phyloP scores from a whole-genome alignment of 2,329 filamentous ascomycete genomes.

The Emmonsiellopsis sp. region DNA sequence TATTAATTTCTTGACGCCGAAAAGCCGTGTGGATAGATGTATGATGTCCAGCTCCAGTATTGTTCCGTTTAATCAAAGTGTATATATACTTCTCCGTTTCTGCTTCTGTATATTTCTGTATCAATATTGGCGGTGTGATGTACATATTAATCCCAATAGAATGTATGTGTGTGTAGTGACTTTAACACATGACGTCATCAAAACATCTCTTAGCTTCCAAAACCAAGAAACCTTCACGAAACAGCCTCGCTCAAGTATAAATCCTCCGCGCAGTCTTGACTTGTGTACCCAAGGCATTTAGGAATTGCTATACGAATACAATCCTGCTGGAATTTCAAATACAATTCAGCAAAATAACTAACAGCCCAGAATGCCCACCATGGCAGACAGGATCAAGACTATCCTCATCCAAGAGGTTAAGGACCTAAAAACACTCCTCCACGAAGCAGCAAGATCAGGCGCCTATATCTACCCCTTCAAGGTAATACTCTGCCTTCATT shows the following conservation, averaged over 20 bases:
- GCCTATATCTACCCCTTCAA: slow-evolving; percentile 83
- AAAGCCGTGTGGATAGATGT: no score
- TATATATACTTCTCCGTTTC: no score
- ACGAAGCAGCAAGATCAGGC: slow-evolving; percentile 63
- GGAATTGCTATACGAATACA: not conserved
- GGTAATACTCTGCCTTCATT: slow-evolving; percentile 26
- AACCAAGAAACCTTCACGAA: not conserved
- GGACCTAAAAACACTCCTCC: slow-evolving; percentile 54
- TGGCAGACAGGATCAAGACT: slow-evolving; percentile 46
- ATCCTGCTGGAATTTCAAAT: not conserved
- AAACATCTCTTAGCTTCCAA: not conserved
- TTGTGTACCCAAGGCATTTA: not conserved
- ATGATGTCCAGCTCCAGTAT: no score
- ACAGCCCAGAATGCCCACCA: slow-evolving; percentile 10
- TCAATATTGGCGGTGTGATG: no score
- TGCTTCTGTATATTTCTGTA: no score
- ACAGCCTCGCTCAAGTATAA: no score
- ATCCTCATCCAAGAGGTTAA: slow-evolving; percentile 61
- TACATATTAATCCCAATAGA: no score
- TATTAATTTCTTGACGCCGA: no score
- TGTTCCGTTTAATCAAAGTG: no score
- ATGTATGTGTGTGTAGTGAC: no score
- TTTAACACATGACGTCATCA: not conserved
- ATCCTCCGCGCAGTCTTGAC: not conserved
- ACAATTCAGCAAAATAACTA: not conserved